Conservation (phyloP, 805 yeast genomes). For the Yarrowia yakushimensis region DNA sequence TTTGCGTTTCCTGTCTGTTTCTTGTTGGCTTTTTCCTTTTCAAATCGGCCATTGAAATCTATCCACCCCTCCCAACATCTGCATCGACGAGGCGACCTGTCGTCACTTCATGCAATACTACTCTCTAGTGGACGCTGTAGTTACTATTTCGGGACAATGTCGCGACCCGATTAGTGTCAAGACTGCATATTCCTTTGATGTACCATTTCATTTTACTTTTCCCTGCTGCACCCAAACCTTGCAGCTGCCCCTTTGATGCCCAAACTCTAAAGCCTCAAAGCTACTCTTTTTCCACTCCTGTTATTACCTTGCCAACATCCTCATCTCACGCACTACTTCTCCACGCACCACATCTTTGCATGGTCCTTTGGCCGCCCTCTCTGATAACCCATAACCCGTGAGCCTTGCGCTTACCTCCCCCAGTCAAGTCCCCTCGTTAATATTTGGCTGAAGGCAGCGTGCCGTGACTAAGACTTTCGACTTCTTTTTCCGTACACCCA, state of each 20-base stretch:
- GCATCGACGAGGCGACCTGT: neutral
- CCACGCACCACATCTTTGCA: conserved; percentile 8
- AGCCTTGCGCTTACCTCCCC: conserved; percentile 17
- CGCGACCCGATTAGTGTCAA: conserved; percentile 22
- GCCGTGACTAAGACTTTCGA: neutral
- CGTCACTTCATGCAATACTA: conserved; percentile 15
- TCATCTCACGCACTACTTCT: neutral
- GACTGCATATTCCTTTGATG: conserved; percentile 19
- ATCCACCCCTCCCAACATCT: conserved; percentile 8
- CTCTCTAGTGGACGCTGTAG: conserved; percentile 5
- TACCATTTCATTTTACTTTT: conserved; percentile 17
- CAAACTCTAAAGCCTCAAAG: conserved; percentile 7
- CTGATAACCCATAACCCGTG: neutral
- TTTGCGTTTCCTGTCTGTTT: neutral
- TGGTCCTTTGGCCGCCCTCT: conserved; percentile 23
- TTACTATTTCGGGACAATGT: conserved; percentile 23
- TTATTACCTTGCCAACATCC: conserved; percentile 13
- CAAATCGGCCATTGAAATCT: neutral
- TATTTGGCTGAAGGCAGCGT: conserved; percentile 23
- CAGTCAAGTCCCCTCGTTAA: conserved; percentile 26
- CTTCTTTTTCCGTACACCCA: neutral
- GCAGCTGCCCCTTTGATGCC: conserved; percentile 24
- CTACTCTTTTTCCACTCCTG: conserved; percentile 13
- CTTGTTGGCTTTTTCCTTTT: neutral
- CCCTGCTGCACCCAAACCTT: conserved; percentile 5